Evolutionary conservation across 1,139 yeast species (phyloP), one percentile per base, ranked within the genome.

Genomic region (Candida sp.): DNA sequence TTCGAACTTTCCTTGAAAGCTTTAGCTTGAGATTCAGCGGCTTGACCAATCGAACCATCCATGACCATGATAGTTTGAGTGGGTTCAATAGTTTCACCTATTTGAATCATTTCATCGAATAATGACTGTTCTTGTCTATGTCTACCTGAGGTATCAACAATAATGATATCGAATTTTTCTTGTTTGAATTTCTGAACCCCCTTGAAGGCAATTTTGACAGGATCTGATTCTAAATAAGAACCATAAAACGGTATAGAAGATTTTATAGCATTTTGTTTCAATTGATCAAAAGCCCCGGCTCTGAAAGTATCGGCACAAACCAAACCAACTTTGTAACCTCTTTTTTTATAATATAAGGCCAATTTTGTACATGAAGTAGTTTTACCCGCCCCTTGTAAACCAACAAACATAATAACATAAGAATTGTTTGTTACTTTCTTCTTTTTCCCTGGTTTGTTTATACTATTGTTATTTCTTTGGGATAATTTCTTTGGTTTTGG

Each of bases 241-340:
- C 99, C 99, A 63, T 83, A 93, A 65, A 82, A 93, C 35, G 99
- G 98, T 45, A 93, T 89, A 54, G 87, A 81, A 0, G 99, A 95
- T 69, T 90, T 89, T 43, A 93, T 89, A 23, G 99, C 98, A 64
- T 93, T 93, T 68, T 93, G 99, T 62, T 93, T 93, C 66, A 93
- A 78, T 73, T 93, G 99, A 67, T 93, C 99, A 72, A 93, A 93
- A 1, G 99, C 99, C 76, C 99, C 99, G 32, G 99, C 99, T 76
- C 99, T 83, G 74, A 93, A 93, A 35, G 99, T 93, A 74, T 93
- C 99, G 3, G 99, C 99, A 80, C 99, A 95, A 25, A 93, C 98
- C 57, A 93, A 73, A 42, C 99, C 99, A 38, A 90, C 96, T 61
- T 89, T 90, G 67, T 84, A 89, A 1, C 97, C 97, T 60, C 98